Evolutionary conservation across 768 basidiomycete genomes (phyloP).

Genomic region (Mrakia frigida): DNA sequence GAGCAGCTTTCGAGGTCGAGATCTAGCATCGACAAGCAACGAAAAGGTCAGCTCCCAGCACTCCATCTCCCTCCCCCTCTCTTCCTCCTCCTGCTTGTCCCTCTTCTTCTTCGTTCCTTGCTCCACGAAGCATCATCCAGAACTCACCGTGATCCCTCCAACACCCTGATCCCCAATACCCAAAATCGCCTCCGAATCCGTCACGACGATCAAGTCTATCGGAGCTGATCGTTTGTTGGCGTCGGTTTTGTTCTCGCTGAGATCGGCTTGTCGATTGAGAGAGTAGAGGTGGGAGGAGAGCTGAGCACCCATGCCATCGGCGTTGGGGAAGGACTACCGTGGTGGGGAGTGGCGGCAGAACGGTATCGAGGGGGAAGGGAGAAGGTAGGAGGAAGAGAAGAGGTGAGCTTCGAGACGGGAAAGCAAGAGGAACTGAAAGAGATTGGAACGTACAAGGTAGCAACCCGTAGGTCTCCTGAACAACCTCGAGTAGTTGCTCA

Average conservation of each 20-base stretch:
- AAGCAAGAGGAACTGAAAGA: background rate
- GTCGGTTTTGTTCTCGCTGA: slow-evolving; percentile 14
- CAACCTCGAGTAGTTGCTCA: slow-evolving; percentile 70
- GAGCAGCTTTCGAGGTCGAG: slow-evolving; percentile 68
- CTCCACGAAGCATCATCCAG: background rate
- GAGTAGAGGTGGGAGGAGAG: slow-evolving; percentile 33
- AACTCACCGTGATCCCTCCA: slow-evolving; percentile 48
- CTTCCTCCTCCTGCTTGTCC: background rate
- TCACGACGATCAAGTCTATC: slow-evolving; percentile 75
- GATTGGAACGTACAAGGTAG: slow-evolving; percentile 42
- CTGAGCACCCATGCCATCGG: slow-evolving; percentile 32
- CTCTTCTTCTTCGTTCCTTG: background rate
- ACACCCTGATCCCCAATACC: slow-evolving; percentile 58
- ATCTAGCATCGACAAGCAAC: slow-evolving; percentile 49
- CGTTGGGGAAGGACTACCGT: slow-evolving; percentile 31
- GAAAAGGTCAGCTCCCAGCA: background rate
- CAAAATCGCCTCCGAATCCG: slow-evolving; percentile 59
- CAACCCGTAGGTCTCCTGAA: slow-evolving; percentile 69
- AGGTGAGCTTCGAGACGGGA: background rate
- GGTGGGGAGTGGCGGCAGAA: background rate
- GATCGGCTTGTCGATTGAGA: slow-evolving; percentile 32
- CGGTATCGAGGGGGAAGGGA: background rate
- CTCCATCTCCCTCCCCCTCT: background rate
- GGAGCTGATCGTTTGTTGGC: slow-evolving; percentile 3
- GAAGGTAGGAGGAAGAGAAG: background rate